These are phyloP conservation scores for Reutealis trisperma DNA, from an alignment of 345 rosid species.

Conservation along the genomic window DNA sequence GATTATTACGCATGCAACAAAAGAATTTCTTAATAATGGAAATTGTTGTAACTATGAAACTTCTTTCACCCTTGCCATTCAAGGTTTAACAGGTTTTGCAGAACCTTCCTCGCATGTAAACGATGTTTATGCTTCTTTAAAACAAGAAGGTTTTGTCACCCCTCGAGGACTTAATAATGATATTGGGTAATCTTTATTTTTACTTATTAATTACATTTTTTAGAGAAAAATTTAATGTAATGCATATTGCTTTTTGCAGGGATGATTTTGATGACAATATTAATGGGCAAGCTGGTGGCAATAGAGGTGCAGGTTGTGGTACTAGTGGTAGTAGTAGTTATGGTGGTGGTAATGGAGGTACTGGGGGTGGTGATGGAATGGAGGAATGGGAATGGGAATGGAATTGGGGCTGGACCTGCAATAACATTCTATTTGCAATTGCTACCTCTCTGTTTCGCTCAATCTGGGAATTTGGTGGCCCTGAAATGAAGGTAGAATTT, in stretches of 20 bases:
- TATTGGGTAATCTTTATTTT: too few species aligned
- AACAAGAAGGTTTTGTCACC: too few species aligned
- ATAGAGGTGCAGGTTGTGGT: background rate
- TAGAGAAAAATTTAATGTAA: background rate
- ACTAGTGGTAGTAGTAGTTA: background rate
- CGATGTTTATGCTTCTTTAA: too few species aligned
- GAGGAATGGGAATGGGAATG: background rate
- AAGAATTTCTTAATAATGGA: too few species aligned
- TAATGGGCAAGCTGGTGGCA: background rate
- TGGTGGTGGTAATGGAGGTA: background rate
- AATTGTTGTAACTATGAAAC: too few species aligned
- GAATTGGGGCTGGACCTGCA: background rate
- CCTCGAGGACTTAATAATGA: too few species aligned
- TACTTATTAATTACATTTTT: too few species aligned
- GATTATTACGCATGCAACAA: too few species aligned
- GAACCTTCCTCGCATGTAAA: too few species aligned
- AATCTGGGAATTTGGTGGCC: background rate
- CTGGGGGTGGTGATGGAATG: background rate
- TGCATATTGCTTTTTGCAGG: background rate
- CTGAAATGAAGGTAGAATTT: background rate
- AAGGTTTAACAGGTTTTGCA: too few species aligned
- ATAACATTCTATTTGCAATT: background rate
- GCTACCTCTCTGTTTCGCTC: background rate
- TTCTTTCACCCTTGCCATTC: too few species aligned
- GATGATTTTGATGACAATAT: background rate